Conservation (phyloP, 2,329 filamentous ascomycete species). For the Pleoardoris graminearum region DNA sequence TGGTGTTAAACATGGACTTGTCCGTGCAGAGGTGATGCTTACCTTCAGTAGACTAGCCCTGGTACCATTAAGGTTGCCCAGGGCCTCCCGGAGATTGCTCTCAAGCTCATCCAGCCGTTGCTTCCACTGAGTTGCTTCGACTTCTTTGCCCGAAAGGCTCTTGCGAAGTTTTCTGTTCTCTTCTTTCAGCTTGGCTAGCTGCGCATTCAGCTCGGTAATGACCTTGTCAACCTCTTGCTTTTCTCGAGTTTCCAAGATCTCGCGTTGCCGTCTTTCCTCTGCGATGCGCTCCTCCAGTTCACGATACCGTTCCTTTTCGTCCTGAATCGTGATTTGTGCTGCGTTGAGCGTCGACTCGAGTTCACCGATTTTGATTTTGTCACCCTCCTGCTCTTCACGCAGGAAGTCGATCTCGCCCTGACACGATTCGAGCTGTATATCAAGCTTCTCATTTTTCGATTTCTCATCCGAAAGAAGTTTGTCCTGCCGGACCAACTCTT, state of each 20-base stretch:
- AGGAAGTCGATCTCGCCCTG: conserved; percentile 94
- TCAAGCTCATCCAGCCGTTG: conserved; percentile 88
- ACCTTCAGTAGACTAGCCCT: conserved; percentile 82
- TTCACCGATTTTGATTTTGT: conserved; percentile 97
- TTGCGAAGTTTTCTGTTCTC: conserved; percentile 82
- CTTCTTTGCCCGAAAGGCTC: conserved; percentile 78
- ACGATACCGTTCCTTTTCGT: conserved; percentile 72
- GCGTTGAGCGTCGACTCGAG: conserved; percentile 81
- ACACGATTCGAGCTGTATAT: conserved; percentile 88
- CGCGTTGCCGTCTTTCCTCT: conserved; percentile 81
- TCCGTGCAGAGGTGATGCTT: conserved; percentile 13
- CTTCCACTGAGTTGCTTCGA: conserved; percentile 89
- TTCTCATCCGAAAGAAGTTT: conserved; percentile 81
- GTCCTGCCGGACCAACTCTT: conserved; percentile 84
- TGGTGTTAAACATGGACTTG: conserved; percentile 22
- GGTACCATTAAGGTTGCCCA: conserved; percentile 86
- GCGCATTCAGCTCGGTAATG: conserved; percentile 87
- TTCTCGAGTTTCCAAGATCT: conserved; percentile 82
- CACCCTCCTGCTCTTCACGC: conserved; percentile 91
- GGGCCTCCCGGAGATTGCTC: conserved; percentile 79
- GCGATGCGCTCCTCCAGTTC: conserved; percentile 66
- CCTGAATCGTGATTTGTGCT: conserved; percentile 76
- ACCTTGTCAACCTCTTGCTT: conserved; percentile 95
- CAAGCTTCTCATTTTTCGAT: conserved; percentile 82
- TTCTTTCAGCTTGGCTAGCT: conserved; percentile 80